Conservation (phyloP, 2,329 filamentous ascomycete genomes). For the Clonostachys chloroleuca region DNA sequence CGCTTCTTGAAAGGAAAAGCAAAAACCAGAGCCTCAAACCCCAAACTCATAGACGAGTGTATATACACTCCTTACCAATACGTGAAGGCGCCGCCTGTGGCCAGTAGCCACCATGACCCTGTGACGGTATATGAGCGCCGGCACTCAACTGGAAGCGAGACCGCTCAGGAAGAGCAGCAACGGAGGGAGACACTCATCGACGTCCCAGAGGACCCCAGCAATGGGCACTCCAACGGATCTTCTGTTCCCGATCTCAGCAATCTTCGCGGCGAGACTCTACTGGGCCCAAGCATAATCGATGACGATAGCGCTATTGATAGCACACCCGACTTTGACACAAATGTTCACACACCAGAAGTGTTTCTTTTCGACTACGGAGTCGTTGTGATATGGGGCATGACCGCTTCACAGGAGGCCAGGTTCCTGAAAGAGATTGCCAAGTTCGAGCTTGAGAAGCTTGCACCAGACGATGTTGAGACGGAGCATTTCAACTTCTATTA, state of each 20-base stretch:
- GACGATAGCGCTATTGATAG: constrained; percentile 31
- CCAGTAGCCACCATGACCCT: constrained; percentile 19
- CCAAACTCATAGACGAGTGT: constrained; percentile 95
- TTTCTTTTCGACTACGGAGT: constrained; percentile 98
- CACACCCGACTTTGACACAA: constrained; percentile 74
- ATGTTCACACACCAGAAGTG: constrained; percentile 87
- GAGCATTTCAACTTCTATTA: constrained; percentile 99
- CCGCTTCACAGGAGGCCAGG: constrained; percentile 77
- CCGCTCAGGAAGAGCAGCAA: constrained; percentile 33
- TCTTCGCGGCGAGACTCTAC: constrained; percentile 21
- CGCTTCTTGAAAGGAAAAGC: constrained; percentile 83
- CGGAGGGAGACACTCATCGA: constrained; percentile 18
- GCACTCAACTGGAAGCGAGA: constrained; percentile 70
- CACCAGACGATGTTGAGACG: constrained; percentile 84
- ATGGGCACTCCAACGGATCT: constrained; percentile 5
- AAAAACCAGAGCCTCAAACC: constrained; percentile 73
- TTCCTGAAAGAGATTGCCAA: constrained; percentile 93
- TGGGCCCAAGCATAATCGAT: constrained; percentile 25
- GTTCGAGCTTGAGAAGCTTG: constrained; percentile 88
- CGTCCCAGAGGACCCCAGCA: not conserved
- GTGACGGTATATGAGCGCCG: constrained; percentile 56
- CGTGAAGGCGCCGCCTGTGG: constrained; percentile 28
- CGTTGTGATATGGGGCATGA: constrained; percentile 98
- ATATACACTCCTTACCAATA: constrained; percentile 95
- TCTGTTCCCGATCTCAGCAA: constrained; percentile 10